Evolutionary conservation across 1,139 yeast species (phyloP), one percentile per base, ranked within the genome.

Genomic region (Geotrichum klebahnii): DNA sequence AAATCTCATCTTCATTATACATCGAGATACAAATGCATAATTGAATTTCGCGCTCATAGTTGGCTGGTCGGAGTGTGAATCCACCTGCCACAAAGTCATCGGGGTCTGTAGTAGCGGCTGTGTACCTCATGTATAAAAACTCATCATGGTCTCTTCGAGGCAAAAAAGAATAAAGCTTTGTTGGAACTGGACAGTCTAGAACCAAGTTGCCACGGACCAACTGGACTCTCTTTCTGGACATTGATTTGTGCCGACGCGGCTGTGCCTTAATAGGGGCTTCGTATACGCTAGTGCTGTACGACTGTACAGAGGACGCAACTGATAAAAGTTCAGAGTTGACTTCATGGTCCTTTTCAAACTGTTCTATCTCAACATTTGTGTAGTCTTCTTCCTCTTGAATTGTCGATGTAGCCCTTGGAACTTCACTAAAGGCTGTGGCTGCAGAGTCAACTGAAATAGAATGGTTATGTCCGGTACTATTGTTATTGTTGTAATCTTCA

Each of bases 151-250:
- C 95, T 23, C 92, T 77, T 60, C 89, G 75, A 5, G 95, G 88
- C 56, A 87, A 69, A 47, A 87, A 86, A 55, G 84, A 82, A 59
- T 80, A 78, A 52, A 92, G 74, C 56, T 90, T 92, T 19, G 87
- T 81, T 2, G 98, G 97, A 43, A 92, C 84, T 2, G 97, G 96
- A 60, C 94, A 90, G 63, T 90, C 97, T 54, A 92, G 75, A 5
- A 89, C 89, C 63, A 92, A 77, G 58, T 87, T 84, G 44, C 95
- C 92, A 22, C 83, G 75, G 37, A 82, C 83, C 42, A 86, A 77
- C 55, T 83, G 71, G 46, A 85, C 86, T 62, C 83, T 82, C 59
- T 76, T 77, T 52, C 80, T 70, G 42, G 77, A 72, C 62, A 76
- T 77, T 12, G 80, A 74, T 60, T 78, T 76, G 59, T 80, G 78